These are phyloP conservation scores for Eugenia klotzschiana DNA, from an alignment of 441 rosid genomes.

Conservation along the genomic window DNA sequence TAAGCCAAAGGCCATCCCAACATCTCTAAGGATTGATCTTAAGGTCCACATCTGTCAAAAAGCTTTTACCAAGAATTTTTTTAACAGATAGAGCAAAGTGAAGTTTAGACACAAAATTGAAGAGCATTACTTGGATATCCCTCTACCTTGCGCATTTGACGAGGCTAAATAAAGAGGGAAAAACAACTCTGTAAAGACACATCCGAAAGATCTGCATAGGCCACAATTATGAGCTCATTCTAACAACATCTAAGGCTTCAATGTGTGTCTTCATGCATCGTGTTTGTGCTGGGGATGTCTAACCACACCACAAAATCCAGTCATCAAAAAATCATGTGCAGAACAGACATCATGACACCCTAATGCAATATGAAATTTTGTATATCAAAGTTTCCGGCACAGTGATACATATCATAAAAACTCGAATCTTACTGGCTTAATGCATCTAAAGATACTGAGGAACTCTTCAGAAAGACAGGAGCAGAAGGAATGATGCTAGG, in stretches of 20 bases:
- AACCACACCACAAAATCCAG: background rate
- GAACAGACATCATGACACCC: background rate
- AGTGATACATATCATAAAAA: background rate
- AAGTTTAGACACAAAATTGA: background rate
- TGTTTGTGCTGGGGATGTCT: background rate
- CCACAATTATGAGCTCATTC: background rate
- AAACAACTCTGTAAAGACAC: background rate
- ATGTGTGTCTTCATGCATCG: background rate
- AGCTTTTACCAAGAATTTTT: background rate
- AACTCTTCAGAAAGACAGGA: constrained; percentile 46
- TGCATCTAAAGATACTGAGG: background rate
- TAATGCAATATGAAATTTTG: background rate
- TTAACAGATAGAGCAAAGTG: background rate
- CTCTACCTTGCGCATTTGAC: background rate
- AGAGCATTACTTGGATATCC: background rate
- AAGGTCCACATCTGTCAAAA: background rate
- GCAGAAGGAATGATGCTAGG: constrained; percentile 45
- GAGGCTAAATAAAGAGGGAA: background rate
- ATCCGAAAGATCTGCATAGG: background rate
- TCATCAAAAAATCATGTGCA: background rate
- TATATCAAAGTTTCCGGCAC: background rate
- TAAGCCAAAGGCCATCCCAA: background rate
- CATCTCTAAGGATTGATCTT: background rate
- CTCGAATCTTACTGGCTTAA: background rate
- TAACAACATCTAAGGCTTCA: background rate